phyloP scores from a whole-genome alignment of 768 basidiomycete genomes.

The Daedalea quercina region DNA sequence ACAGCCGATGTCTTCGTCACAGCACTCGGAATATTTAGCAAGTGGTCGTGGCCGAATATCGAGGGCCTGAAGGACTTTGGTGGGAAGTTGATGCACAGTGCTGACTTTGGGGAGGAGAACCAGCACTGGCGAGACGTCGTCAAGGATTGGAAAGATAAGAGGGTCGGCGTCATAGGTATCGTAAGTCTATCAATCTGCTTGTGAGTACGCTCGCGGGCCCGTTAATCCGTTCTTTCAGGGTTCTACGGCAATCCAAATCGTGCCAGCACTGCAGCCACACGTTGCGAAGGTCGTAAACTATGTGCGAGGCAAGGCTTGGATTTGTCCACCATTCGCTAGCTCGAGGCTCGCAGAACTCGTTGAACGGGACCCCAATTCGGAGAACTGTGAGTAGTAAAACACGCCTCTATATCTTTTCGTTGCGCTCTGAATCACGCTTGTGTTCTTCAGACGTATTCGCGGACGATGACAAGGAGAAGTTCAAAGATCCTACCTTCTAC shows the following conservation, averaged over 20 bases:
- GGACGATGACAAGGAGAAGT: constrained; percentile 43
- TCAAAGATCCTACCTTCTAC: constrained; percentile 43
- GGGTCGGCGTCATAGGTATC: constrained; percentile 52
- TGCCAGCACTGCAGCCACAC: constrained; percentile 48
- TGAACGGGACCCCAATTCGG: constrained; percentile 26
- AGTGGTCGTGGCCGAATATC: constrained; percentile 67
- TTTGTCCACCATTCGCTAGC: constrained; percentile 38
- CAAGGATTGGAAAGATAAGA: constrained; percentile 44
- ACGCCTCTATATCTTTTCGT: neutral
- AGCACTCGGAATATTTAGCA: constrained; percentile 42
- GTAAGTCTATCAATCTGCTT: constrained; percentile 26
- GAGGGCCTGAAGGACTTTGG: constrained; percentile 47
- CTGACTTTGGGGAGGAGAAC: constrained; percentile 41
- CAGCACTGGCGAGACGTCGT: constrained; percentile 37
- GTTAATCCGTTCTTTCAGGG: constrained; percentile 29
- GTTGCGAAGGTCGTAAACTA: constrained; percentile 45
- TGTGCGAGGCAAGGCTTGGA: constrained; percentile 56
- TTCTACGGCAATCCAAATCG: constrained; percentile 56
- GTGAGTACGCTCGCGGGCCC: neutral
- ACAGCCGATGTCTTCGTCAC: constrained; percentile 51
- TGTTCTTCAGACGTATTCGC: constrained; percentile 38
- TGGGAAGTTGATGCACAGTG: constrained; percentile 56
- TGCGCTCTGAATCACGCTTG: neutral
- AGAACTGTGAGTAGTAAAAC: constrained; percentile 38
- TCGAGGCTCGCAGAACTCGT: constrained; percentile 34